phyloP scores from a whole-genome alignment of 352 stramenopile genomes.

The Phytophthora pluvialis region DNA sequence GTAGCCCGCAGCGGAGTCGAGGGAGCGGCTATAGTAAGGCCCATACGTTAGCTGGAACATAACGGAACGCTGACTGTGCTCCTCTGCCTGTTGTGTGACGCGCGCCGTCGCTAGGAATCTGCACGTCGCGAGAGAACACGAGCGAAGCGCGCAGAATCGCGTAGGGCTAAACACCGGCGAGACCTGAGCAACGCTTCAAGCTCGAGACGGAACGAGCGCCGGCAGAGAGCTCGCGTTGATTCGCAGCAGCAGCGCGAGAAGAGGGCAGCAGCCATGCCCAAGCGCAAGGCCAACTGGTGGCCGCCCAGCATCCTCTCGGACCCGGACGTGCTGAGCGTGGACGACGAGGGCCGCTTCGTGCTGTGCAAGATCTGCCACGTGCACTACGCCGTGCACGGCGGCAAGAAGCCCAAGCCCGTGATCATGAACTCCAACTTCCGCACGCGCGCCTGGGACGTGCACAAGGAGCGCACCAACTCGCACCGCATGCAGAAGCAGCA shows the following conservation, averaged over 20 bases:
- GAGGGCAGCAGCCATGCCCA: slow-evolving; percentile 51
- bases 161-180: not conserved
- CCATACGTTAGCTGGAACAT: not conserved
- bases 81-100: not conserved
- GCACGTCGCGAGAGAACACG: slow-evolving; percentile 11
- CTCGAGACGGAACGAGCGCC: slow-evolving; percentile 11
- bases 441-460: slow-evolving; percentile 79
- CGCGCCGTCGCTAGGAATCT: slow-evolving; percentile 10
- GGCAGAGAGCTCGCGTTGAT: not conserved
- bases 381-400: slow-evolving; percentile 80
- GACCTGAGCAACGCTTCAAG: not conserved
- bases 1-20: not conserved
- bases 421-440: slow-evolving; percentile 88
- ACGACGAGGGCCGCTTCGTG: slow-evolving; percentile 80
- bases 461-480: slow-evolving; percentile 84
- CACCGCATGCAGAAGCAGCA: slow-evolving; percentile 77
- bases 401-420: slow-evolving; percentile 82
- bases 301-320: slow-evolving; percentile 70
- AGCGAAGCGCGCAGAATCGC: slow-evolving; percentile 14
- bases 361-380: slow-evolving; percentile 86
- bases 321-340: slow-evolving; percentile 77
- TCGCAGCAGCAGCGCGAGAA: not conserved
- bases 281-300: slow-evolving; percentile 83
- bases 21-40: not conserved
- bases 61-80: slow-evolving; percentile 25